Base-by-base conservation (phyloP, 2,329 filamentous ascomycete genomes). In the Macrophomina pseudophaseolina region DNA sequence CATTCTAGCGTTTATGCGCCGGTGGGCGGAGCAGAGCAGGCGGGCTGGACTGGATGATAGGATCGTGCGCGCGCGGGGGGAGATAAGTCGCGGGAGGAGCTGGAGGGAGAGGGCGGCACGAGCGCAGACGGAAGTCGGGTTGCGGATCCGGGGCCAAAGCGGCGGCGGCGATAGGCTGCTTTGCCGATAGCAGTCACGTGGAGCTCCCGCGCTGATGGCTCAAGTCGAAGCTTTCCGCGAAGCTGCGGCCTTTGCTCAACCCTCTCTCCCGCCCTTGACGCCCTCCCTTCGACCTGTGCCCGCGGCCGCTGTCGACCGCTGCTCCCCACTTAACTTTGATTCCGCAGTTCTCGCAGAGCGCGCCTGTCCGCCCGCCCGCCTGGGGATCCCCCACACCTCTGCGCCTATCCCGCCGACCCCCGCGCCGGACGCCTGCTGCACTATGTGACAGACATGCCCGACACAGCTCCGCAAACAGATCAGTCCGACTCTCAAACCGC, bases 381-480 rank as follows among this genome's bases (percentile, higher is more conserved):
- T 23, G 59, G 30, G 40, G 44, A 35, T 28, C 44, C 59, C 59
- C 59, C 4, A 42, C 8, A 28, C 16, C 7, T 5, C 53, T 11
- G 33, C 11, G 59, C 59, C 32, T 28, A 63, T 63, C 59, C 44
- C 32, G 44, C 44, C 14, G 8, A 28, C 14, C 48, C 35, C 59
- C 59, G 44, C 59, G 44, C 46, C 16, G 33, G 16, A 60, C 44
- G 28, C 38, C 33, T 23, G 53, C 38, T 58, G 53, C 53, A 58
- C 35, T 44, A 63, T 63, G 59, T 52, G 48, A 40, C 59, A 63
- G 30, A 14, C 59, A 66, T 66, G 64, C 11, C 64, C 53, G 53
- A 54, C 28, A 14, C 28, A 48, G 51, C 52, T 48, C 51, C 51
- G 30, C n/a, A n/a, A 2, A 16, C 64, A 53, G 53, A 66, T 23